These are phyloP conservation scores for Telfairia occidentalis DNA, from an alignment of 331 rosid genomes.

Conservation along the genomic window DNA sequence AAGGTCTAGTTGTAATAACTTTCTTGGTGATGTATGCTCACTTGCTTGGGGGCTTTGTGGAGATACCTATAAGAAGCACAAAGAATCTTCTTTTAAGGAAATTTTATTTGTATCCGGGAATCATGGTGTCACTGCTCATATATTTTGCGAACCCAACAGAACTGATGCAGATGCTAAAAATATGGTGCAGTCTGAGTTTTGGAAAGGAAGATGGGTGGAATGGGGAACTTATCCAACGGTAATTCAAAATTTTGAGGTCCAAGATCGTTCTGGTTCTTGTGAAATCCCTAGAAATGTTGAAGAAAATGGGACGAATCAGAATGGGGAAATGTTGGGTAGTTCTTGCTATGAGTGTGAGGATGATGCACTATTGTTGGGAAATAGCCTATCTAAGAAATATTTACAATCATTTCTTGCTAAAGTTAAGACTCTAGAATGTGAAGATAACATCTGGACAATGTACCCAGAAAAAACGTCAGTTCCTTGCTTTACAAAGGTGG, in stretches of 20 bases:
- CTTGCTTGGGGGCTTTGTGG: conserved; percentile 75
- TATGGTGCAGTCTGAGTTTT: conserved; percentile 31
- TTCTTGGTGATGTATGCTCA: conserved; percentile 63
- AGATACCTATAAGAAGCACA: conserved; percentile 54
- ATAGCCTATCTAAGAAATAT: conserved; percentile 41
- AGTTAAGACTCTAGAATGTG: conserved; percentile 43
- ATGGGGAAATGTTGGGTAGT: conserved; percentile 21
- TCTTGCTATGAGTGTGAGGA: conserved; percentile 6
- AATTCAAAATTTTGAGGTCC: conserved; percentile 25
- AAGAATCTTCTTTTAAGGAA: conserved; percentile 56
- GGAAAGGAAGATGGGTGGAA: conserved; percentile 75
- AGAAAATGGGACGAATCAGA: conserved; percentile 24
- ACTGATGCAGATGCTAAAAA: conserved; percentile 17
- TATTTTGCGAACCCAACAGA: conserved; percentile 36
- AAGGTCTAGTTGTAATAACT: conserved; percentile 31
- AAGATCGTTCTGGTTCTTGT: conserved; percentile 26
- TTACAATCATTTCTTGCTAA: conserved; percentile 51
- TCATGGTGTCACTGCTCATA: conserved; percentile 72
- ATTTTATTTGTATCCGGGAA: conserved; percentile 68
- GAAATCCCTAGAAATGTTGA: conserved; percentile 23
- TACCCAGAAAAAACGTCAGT: conserved; percentile 56
- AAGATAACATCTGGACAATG: conserved; percentile 45
- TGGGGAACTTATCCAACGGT: conserved; percentile 54
- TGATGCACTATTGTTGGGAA: conserved; percentile 19
- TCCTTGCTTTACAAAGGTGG: conserved; percentile 61